Percentiles rank a stretch among this genome's conserved stretches.
These are phyloP conservation scores for Musa troglodytarum DNA, from an alignment of 176 grass and related monocot species.

Conservation along the genomic window DNA sequence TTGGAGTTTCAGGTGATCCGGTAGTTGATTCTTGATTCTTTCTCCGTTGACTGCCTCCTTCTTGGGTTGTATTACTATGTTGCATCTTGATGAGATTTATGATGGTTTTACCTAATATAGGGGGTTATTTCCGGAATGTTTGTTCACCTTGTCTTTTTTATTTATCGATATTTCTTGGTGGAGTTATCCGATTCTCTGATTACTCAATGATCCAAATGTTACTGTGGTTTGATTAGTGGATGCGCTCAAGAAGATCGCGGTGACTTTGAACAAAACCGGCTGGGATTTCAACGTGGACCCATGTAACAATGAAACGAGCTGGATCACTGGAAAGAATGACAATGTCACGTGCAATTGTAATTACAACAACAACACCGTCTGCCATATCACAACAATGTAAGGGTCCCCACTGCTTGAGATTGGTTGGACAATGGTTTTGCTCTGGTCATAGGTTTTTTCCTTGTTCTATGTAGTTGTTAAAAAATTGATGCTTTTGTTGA, in stretches of 20 bases:
- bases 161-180: background rate
- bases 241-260: background rate
- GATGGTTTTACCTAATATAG: too few species aligned
- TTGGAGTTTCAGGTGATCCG: background rate
- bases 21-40: background rate
- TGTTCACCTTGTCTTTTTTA: slow-evolving; percentile 19
- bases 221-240: background rate
- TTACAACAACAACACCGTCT: background rate
- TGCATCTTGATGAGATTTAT: too few species aligned
- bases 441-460: background rate
- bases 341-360: background rate
- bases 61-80: too few species aligned
- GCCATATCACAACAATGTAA: background rate
- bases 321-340: background rate
- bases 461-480: background rate
- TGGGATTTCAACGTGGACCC: slow-evolving; percentile 2
- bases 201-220: background rate
- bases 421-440: background rate
- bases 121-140: slow-evolving; percentile 2
- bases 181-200: background rate
- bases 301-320: background rate
- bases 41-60: too few species aligned
- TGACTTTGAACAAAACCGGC: background rate
- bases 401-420: background rate
- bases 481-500: background rate